Percentiles rank a stretch among this genome's conserved stretches.
phyloP scores from a whole-genome alignment of 2,329 filamentous ascomycete genomes.

The Tympanopsis confertula region DNA sequence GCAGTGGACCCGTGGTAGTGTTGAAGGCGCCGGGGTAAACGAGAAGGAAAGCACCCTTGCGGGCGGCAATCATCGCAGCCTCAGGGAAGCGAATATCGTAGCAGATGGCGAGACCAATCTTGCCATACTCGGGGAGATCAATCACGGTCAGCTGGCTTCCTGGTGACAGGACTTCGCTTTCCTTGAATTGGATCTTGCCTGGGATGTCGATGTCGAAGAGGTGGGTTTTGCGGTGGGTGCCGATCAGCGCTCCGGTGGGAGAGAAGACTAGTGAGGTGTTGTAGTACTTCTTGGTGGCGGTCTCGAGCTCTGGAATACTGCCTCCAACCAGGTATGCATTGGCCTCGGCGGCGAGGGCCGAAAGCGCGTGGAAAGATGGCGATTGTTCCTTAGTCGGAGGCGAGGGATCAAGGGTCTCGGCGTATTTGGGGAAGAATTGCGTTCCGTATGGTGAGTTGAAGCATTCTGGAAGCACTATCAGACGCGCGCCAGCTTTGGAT shows the following conservation, averaged over 20 bases:
- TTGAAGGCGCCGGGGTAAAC: slow-evolving; percentile 98
- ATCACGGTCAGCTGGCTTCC: slow-evolving; percentile 79
- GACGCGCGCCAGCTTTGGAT: slow-evolving; percentile 61
- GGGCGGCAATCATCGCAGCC: slow-evolving; percentile 75
- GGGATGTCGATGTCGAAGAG: slow-evolving; percentile 97
- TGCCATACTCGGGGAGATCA: slow-evolving; percentile 79
- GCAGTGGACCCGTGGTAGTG: slow-evolving; percentile 77
- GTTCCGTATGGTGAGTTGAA: slow-evolving; percentile 98
- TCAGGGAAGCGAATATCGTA: slow-evolving; percentile 97
- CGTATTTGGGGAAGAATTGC: slow-evolving; percentile 80
- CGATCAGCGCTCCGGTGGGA: slow-evolving; percentile 68
- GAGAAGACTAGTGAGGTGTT: slow-evolving; percentile 83
- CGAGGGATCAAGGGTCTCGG: slow-evolving; percentile 71
- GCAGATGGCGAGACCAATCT: slow-evolving; percentile 82
- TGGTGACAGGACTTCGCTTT: slow-evolving; percentile 77
- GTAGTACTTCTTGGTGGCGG: slow-evolving; percentile 55
- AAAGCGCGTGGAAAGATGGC: slow-evolving; percentile 77
- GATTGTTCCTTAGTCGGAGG: slow-evolving; percentile 60
- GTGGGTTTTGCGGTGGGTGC: slow-evolving; percentile 84
- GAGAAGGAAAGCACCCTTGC: slow-evolving; percentile 75
- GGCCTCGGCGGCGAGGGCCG: slow-evolving; percentile 67
- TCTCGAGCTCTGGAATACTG: slow-evolving; percentile 74
- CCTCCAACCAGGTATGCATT: slow-evolving; percentile 77
- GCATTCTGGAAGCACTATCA: slow-evolving; percentile 92
- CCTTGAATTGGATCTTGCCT: slow-evolving; percentile 81